These are phyloP conservation scores for Leonotis leonurus DNA, from an alignment of 257 asterid genomes.

Conservation along the genomic window DNA sequence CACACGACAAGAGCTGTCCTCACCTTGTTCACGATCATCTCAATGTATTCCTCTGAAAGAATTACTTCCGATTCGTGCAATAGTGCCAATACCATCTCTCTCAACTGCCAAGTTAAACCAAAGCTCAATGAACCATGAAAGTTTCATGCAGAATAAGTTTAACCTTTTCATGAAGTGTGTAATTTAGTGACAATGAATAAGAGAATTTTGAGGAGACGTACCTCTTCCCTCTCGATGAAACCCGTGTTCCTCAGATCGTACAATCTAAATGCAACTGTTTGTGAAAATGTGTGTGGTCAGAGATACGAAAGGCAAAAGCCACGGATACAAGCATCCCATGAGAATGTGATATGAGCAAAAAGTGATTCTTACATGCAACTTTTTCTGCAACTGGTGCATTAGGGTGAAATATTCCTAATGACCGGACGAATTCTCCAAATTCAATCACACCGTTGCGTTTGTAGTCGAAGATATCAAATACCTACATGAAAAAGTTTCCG, in stretches of 20 bases:
- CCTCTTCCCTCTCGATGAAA: slow-evolving; percentile 79
- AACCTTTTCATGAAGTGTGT: neutral
- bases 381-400: slow-evolving; percentile 55
- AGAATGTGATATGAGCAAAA: neutral
- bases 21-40: slow-evolving; percentile 75
- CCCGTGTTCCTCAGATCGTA: slow-evolving; percentile 82
- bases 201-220: neutral
- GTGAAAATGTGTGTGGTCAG: neutral
- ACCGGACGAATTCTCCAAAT: slow-evolving; percentile 82
- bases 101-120: slow-evolving; percentile 40
- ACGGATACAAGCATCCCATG: neutral
- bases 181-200: too few species aligned
- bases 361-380: slow-evolving; percentile 47
- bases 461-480: slow-evolving; percentile 68
- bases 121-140: neutral
- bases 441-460: slow-evolving; percentile 80
- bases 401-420: slow-evolving; percentile 81
- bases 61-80: slow-evolving; percentile 74
- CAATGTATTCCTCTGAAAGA: slow-evolving; percentile 69
- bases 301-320: neutral
- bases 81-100: slow-evolving; percentile 89
- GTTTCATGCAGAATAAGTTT: too few species aligned
- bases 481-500: slow-evolving; percentile 28
- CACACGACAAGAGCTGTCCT: neutral
- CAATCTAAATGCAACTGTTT: slow-evolving; percentile 81